Evolutionary conservation across 2,329 filamentous ascomycete genomes (phyloP).

Genomic region (Leptographium galeiforme): DNA sequence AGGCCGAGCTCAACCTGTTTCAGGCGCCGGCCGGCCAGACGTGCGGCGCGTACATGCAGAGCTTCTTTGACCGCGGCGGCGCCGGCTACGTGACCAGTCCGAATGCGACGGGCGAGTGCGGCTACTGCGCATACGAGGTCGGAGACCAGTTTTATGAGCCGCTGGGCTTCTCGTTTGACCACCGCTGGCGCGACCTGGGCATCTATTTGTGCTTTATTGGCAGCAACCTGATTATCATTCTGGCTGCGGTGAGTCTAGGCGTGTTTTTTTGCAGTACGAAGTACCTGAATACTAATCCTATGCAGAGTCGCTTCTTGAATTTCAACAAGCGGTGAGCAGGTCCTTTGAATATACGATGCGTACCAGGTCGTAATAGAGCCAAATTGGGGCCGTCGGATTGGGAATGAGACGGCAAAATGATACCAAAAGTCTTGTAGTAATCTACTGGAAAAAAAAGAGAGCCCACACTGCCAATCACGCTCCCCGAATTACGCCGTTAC

Average conservation of each 20-base stretch:
- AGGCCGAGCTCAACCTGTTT: slow-evolving; percentile 54
- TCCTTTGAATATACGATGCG: neutral
- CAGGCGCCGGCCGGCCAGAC: slow-evolving; percentile 48
- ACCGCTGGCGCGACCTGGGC: slow-evolving; percentile 72
- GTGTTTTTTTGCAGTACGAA: neutral
- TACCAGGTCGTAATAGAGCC: too few species aligned
- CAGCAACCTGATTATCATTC: slow-evolving; percentile 57
- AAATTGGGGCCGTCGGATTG: neutral
- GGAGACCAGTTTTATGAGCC: slow-evolving; percentile 69
- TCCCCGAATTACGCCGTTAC: neutral
- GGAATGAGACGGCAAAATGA: neutral
- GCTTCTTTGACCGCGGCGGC: slow-evolving; percentile 56
- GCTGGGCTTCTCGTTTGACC: slow-evolving; percentile 49
- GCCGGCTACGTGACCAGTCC: slow-evolving; percentile 54
- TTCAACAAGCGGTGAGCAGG: slow-evolving; percentile 34
- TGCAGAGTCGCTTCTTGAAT: slow-evolving; percentile 37
- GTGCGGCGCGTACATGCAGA: slow-evolving; percentile 63
- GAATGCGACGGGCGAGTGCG: slow-evolving; percentile 53
- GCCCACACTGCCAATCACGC: too few species aligned
- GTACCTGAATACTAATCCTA: neutral
- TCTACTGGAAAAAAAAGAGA: too few species aligned
- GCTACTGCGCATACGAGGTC: slow-evolving; percentile 69
- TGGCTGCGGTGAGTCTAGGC: slow-evolving; percentile 33
- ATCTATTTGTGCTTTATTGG: slow-evolving; percentile 65
- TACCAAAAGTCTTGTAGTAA: neutral